Evolutionary conservation across 2,329 filamentous ascomycete species (phyloP), one percentile per base, ranked within the genome.

Genomic region (Colletotrichum melonis): DNA sequence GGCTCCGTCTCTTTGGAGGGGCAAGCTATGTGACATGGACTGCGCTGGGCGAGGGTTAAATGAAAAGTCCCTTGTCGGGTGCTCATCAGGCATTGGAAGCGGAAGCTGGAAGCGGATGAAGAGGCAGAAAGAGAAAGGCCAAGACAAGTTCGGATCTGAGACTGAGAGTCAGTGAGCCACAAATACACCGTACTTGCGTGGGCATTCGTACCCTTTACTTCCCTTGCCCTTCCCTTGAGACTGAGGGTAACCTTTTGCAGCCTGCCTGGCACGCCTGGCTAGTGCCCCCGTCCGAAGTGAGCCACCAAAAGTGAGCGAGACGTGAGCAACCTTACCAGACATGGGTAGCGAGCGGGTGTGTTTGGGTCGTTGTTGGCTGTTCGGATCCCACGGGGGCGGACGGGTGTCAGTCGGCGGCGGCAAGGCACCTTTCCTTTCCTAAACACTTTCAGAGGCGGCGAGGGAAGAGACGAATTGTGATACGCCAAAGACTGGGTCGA

Each of bases 321-420:
- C 12, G 54, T 22, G 49, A 28, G 49, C 49, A 32, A 26, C 26
- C 57, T 72, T 69, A 28, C 66, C 69, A 9, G 67, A 70, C 60
- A 55, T 52, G 60, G 70, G 35, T 65, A 65, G 60, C 14, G 16
- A 35, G 26, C 49, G 60, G 54, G 70, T 70, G 59, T 55, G 42
- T 73, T 65, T 73, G 46, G 38, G 14, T 19, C 16, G 38, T 16
- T 19, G 16, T n/a, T 38, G 55, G 49, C 59, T 60, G 70, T 73
- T 60, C 70, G 70, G 67, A 73, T 73, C 55, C 62, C 32, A 52
- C 46, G 60, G 60, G 30, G 42, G 46, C 42, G 24, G 46, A n/a
- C 69, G 67, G 60, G 55, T 70, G 56, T 64, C 42, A 58, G 59
- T 69, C 30, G 69, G 57, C 65, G 66, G 46, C 46, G 64, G 69